A percentile compares a stretch with the other conserved stretches of the same genome.
These are phyloP conservation scores for Cercospora brassicicola DNA, from an alignment of 2,329 filamentous ascomycete genomes.

Conservation along the genomic window DNA sequence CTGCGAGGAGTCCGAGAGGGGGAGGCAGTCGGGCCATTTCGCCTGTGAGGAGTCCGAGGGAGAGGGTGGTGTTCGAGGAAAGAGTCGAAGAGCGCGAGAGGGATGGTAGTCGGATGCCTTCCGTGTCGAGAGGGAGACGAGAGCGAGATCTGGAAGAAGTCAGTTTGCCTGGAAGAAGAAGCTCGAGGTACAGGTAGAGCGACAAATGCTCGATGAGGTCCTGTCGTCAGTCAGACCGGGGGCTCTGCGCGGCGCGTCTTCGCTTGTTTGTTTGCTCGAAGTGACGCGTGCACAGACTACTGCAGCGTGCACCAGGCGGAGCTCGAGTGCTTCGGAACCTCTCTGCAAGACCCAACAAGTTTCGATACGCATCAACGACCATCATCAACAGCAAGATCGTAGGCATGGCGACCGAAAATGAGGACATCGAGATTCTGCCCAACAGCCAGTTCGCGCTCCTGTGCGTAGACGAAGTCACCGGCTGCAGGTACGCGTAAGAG, in stretches of 20 bases:
- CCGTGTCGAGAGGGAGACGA: background rate
- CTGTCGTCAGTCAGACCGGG: background rate
- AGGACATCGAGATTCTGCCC: too few relatives aligned
- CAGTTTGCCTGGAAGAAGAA: background rate
- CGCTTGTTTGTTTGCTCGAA: background rate
- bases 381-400: too few relatives aligned
- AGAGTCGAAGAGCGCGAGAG: background rate
- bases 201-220: background rate
- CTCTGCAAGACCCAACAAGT: too few relatives aligned
- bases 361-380: too few relatives aligned
- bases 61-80: constrained; percentile 3
- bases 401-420: too few relatives aligned
- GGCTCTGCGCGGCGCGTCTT: background rate
- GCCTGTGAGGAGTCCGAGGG: constrained; percentile 6
- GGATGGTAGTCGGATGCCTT: background rate
- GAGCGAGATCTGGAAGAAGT: constrained; percentile 1
- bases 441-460: too few relatives aligned
- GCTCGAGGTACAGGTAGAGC: constrained; percentile 2
- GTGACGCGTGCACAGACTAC: background rate
- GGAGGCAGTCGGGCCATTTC: constrained; percentile 3
- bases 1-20: background rate
- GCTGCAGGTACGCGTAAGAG: too few relatives aligned
- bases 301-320: too few relatives aligned
- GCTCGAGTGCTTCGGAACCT: background rate
- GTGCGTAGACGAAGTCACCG: too few relatives aligned